phyloP scores from a whole-genome alignment of 2,329 filamentous ascomycete species.

The Fusarium equiseti region DNA sequence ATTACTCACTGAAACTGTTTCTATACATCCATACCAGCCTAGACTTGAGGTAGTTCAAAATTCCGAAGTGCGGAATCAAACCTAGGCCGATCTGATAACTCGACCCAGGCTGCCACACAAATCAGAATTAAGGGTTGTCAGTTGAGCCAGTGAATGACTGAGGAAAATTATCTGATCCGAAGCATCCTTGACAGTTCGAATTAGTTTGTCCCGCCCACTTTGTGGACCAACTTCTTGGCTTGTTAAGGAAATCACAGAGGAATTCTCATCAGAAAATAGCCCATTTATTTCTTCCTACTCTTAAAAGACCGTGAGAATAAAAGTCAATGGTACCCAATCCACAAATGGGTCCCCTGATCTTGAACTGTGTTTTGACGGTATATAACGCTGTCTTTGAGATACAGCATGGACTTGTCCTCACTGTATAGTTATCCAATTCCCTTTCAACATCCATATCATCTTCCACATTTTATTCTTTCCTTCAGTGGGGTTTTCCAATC shows the following conservation, averaged over 20 bases:
- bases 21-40: background rate
- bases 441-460: background rate
- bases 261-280: background rate
- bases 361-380: background rate
- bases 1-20: background rate
- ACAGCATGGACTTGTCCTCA: background rate
- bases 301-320: background rate
- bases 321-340: no score
- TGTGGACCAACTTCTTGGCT: constrained; percentile 4
- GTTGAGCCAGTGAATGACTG: constrained; percentile 8
- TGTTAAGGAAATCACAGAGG: background rate
- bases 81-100: constrained; percentile 37
- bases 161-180: constrained; percentile 55
- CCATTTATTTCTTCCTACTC: background rate
- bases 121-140: background rate
- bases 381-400: background rate
- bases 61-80: background rate
- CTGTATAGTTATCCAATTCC: background rate
- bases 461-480: background rate
- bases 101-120: background rate
- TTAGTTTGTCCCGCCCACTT: constrained; percentile 8
- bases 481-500: constrained; percentile 6
- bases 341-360: background rate
- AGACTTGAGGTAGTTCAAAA: background rate
- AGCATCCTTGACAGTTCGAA: constrained; percentile 16